Evolutionary conservation across 768 basidiomycete genomes (phyloP).

Genomic region (Leccinum obscurum): DNA sequence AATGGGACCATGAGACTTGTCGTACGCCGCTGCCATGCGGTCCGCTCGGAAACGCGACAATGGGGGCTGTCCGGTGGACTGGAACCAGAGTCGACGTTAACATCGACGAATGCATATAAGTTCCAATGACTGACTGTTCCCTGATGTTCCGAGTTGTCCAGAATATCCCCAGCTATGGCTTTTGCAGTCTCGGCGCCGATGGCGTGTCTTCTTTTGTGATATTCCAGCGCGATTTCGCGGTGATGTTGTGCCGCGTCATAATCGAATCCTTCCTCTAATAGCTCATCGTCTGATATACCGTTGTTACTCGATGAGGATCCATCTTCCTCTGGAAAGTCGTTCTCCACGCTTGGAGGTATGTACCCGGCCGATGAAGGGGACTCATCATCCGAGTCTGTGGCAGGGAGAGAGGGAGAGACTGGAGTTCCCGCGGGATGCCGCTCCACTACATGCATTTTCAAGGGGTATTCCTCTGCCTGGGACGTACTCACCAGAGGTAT

Average conservation of each 20-base stretch:
- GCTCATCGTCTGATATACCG: slow-evolving; percentile 37
- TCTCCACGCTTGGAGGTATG: slow-evolving; percentile 37
- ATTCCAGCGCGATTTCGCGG: slow-evolving; percentile 72
- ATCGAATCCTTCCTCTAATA: slow-evolving; percentile 52
- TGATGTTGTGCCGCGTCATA: slow-evolving; percentile 66
- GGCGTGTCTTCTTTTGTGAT: slow-evolving; percentile 58
- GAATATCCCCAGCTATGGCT: slow-evolving; percentile 49
- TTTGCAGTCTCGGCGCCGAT: slow-evolving; percentile 55
- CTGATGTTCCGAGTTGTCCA: slow-evolving; percentile 45
- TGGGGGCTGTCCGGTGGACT: slow-evolving; percentile 47
- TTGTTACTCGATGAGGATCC: slow-evolving; percentile 24
- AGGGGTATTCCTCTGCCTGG: too few relatives aligned
- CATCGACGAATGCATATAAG: slow-evolving; percentile 3
- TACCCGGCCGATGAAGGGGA: slow-evolving; percentile 40
- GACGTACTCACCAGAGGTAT: too few relatives aligned
- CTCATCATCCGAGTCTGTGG: slow-evolving; percentile 69
- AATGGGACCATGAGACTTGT: slow-evolving; percentile 35
- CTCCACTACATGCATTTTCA: slow-evolving; percentile 70
- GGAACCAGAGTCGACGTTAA: slow-evolving; percentile 11
- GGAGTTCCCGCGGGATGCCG: slow-evolving; percentile 44
- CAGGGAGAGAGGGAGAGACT: slow-evolving; percentile 11
- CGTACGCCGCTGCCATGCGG: slow-evolving; percentile 50
- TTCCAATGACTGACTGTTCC: slow-evolving; percentile 38
- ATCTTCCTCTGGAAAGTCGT: slow-evolving; percentile 24
- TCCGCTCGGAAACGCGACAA: slow-evolving; percentile 69